Percentiles rank a stretch among this genome's conserved stretches.
These are phyloP conservation scores for Hypoxylon cercidicola DNA, from an alignment of 495 filamentous ascomycete genomes.

Conservation along the genomic window DNA sequence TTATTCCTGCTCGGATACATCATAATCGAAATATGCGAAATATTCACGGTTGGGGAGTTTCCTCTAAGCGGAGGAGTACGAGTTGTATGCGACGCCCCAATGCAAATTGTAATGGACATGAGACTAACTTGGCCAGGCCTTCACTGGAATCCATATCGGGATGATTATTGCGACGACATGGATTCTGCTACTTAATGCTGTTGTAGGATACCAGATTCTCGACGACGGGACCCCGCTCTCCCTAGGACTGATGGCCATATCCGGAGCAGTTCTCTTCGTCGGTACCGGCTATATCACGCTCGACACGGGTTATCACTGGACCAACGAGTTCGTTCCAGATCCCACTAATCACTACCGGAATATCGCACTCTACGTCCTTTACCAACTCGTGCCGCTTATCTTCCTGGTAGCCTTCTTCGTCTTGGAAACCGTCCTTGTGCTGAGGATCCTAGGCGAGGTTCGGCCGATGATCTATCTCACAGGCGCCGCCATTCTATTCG, in stretches of 20 bases:
- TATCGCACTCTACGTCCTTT: constrained; percentile 91
- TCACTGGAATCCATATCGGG: constrained; percentile 92
- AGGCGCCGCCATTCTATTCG: constrained; percentile 81
- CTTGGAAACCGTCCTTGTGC: constrained; percentile 82
- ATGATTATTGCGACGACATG: constrained; percentile 87
- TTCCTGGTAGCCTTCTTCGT: constrained; percentile 86
- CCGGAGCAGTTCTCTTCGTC: constrained; percentile 77
- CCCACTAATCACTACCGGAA: constrained; percentile 69
- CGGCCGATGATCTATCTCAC: constrained; percentile 88
- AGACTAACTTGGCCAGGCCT: constrained; percentile 67
- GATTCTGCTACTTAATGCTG: constrained; percentile 90
- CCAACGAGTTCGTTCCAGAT: constrained; percentile 74
- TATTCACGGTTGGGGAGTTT: constrained; percentile 93
- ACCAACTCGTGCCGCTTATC: constrained; percentile 90
- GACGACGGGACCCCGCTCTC: constrained; percentile 93
- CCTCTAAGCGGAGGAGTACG: constrained; percentile 74
- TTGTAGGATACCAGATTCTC: constrained; percentile 91
- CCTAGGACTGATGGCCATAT: constrained; percentile 75
- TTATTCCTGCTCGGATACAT: constrained; percentile 89
- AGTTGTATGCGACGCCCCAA: constrained; percentile 64
- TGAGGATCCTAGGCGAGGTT: constrained; percentile 83
- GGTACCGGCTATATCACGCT: constrained; percentile 96
- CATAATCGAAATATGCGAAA: constrained; percentile 91
- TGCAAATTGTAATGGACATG: constrained; percentile 68
- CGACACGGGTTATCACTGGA: constrained; percentile 91